Evolutionary conservation across 306 rosid genomes (phyloP), one percentile per base, ranked within the genome.

Genomic region (Prunus fruticosa): DNA sequence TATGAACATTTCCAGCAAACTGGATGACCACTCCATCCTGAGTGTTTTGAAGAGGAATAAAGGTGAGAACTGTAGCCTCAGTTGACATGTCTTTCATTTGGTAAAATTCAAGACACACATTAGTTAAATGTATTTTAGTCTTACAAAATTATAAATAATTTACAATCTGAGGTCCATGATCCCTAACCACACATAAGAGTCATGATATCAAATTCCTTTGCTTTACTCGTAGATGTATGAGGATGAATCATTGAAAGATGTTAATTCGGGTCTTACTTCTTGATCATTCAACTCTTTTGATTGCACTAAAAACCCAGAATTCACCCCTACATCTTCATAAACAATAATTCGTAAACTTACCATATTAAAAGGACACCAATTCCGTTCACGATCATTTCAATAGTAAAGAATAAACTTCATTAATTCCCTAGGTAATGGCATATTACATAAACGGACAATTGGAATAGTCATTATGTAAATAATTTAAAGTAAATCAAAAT

Each of bases 21-120:
- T 4, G 99, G 99, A 75, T 95, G 95, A 13, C 91, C 92, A 76
- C 99, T 95, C 97, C 97, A 95, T 68, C 98, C 98, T 94, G 82
- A 43, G 51, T 51, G 79, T 72, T 64, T 38, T 66, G 15, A 73
- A 73, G 34, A 68, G 43, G 27, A 77, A 66, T 30, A 68, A 25
- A 22, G 1, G 73, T 74, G 64, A 70, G 69, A 78, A 50, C 81
- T n/a, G n/a, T n/a, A n/a, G n/a, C n/a, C n/a, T n/a, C n/a, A n/a
- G n/a, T n/a, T n/a, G n/a, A n/a, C n/a, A n/a, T n/a, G n/a, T n/a
- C n/a, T n/a, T n/a, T n/a, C n/a, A n/a, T n/a, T n/a, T n/a, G 64
- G 47, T 27, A 61, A 19, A 60, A 12, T 8, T 58, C 16, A 43
- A 22, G 54, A 73, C 14, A n/a, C 27, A 47, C 58, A 74, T 27